Evolutionary conservation across 2,329 filamentous ascomycete species (phyloP).

Genomic region (Emmonsiellopsis sp.): DNA sequence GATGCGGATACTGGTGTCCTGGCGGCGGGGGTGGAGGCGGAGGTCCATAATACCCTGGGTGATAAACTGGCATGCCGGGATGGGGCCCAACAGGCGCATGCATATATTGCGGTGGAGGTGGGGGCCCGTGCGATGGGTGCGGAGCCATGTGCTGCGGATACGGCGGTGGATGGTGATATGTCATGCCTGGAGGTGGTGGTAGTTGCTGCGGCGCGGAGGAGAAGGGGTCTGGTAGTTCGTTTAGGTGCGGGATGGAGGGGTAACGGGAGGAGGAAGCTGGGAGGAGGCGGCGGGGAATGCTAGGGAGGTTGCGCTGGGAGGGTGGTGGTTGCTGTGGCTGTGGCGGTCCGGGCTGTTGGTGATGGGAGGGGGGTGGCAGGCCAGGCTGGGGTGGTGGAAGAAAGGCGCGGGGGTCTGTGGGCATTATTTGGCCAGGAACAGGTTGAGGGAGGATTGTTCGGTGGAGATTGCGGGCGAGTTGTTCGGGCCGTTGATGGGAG

Average conservation of each 20-base stretch:
- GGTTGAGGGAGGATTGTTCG: conserved; percentile 24
- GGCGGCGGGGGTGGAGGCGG: background rate
- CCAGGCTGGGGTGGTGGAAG: conserved; percentile 17
- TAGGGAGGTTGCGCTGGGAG: background rate
- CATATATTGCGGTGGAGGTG: background rate
- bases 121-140: conserved; percentile 2
- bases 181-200: conserved; percentile 30
- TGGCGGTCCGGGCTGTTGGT: conserved; percentile 7
- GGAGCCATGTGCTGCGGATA: conserved; percentile 19
- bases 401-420: conserved; percentile 24
- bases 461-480: conserved; percentile 10
- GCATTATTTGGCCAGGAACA: conserved; percentile 8
- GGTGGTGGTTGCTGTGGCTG: background rate
- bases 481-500: conserved; percentile 42
- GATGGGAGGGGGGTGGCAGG: conserved; percentile 20
- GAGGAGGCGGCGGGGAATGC: conserved; percentile 23
- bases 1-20: background rate
- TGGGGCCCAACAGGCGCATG: background rate
- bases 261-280: conserved; percentile 16
- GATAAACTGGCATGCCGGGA: background rate
- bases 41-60: background rate
- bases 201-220: conserved; percentile 26
- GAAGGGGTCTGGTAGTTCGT: conserved; percentile 29
- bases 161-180: conserved; percentile 23
- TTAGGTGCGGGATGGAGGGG: conserved; percentile 17